Evolutionary conservation across 2,329 filamentous ascomycete genomes (phyloP).

Genomic region (Cryphonectria parasitica): DNA sequence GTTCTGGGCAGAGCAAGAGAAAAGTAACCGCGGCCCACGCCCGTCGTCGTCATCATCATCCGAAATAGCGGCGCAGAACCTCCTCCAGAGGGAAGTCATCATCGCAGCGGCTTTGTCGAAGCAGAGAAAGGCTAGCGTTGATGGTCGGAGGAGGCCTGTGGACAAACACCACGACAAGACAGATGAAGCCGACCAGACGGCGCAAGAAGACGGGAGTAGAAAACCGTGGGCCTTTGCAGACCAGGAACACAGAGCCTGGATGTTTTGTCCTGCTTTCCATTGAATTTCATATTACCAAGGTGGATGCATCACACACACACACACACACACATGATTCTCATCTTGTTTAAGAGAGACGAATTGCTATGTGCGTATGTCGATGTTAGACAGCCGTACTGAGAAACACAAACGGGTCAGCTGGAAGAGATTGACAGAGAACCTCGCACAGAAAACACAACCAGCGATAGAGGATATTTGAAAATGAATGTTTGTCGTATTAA

Average conservation of each 20-base stretch:
- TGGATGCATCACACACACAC: background rate
- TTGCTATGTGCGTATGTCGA: no score
- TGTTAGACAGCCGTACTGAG: no score
- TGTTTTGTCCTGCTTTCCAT: background rate
- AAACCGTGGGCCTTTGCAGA: background rate
- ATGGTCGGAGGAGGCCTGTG: background rate
- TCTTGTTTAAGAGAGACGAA: no score
- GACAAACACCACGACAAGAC: background rate
- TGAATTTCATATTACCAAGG: background rate
- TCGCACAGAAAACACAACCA: background rate
- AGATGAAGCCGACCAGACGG: background rate
- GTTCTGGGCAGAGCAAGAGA: background rate
- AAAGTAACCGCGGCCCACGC: no score
- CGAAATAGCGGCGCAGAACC: background rate
- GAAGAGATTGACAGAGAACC: background rate
- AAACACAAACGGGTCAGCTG: no score
- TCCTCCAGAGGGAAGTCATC: background rate
- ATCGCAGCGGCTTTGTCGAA: background rate
- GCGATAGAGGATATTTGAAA: background rate
- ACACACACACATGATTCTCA: no score
- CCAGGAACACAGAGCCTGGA: background rate
- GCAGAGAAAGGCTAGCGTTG: background rate
- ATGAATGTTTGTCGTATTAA: constrained; percentile 26
- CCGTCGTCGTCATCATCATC: no score
- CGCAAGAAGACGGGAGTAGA: background rate